Conservation (phyloP, 208 protist genomes). For the Leishmania aethiopica region DNA sequence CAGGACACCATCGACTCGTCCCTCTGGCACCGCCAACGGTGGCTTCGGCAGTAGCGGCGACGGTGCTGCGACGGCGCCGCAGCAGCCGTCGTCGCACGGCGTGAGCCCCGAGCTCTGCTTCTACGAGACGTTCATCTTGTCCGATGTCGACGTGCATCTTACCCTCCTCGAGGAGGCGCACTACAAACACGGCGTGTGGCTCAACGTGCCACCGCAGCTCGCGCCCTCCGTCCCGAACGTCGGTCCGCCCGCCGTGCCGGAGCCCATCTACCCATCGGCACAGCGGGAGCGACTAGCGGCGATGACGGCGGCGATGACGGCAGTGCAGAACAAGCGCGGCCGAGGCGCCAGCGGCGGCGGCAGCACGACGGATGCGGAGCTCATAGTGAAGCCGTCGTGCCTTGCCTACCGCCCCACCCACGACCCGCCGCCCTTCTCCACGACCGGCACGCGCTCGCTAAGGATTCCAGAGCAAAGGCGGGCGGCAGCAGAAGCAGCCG, state of each 20-base stretch:
- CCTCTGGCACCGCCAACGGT: neutral
- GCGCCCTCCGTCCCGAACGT: conserved; percentile 38
- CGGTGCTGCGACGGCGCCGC: neutral
- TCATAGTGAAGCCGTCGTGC: neutral
- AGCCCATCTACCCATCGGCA: conserved; percentile 36
- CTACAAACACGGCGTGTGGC: conserved; percentile 73
- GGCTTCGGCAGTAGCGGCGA: neutral
- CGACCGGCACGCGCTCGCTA: conserved; percentile 50
- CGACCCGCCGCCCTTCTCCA: conserved; percentile 48
- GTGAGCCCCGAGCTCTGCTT: conserved; percentile 4
- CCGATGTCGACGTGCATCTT: conserved; percentile 47
- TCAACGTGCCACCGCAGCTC: conserved; percentile 78
- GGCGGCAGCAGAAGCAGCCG: neutral
- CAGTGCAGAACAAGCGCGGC: neutral
- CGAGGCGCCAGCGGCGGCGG: neutral
- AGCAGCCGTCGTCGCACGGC: neutral
- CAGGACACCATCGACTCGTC: neutral
- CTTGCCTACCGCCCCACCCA: conserved; percentile 57
- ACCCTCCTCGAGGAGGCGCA: conserved; percentile 67
- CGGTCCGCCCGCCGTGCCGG: conserved; percentile 45
- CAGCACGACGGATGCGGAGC: conserved; percentile 1
- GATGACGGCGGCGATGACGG: conserved; percentile 20
- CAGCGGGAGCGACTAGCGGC: conserved; percentile 44
- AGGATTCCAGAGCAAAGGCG: neutral
- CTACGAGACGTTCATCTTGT: conserved; percentile 33